These are phyloP conservation scores for Onygena corvina DNA, from an alignment of 2,329 filamentous ascomycete genomes.

Conservation along the genomic window DNA sequence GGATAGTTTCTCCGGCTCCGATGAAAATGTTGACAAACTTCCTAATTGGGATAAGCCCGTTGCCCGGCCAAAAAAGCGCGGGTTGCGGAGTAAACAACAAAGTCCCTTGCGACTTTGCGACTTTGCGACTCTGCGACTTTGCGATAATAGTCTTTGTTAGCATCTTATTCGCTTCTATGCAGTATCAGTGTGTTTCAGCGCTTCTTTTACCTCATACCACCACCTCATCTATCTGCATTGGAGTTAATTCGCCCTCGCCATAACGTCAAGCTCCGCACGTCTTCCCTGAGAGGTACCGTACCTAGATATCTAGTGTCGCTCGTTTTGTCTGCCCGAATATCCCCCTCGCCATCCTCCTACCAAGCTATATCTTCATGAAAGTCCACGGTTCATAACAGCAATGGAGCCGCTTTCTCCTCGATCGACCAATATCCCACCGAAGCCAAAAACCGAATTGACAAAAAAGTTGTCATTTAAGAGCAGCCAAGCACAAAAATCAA, in stretches of 20 bases:
- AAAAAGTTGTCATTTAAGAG: slow-evolving; percentile 24
- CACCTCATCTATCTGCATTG: not conserved
- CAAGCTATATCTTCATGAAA: not conserved
- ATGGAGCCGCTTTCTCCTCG: slow-evolving; percentile 37
- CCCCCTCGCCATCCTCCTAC: not conserved
- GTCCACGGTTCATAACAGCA: not conserved
- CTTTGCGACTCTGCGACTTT: not conserved
- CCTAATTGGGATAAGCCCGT: not conserved
- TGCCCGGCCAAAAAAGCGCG: not conserved
- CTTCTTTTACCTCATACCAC: not conserved
- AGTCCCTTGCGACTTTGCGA: not conserved
- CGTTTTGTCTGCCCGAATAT: not conserved
- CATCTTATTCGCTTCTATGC: not conserved
- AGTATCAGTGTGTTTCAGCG: not conserved
- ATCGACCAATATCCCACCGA: slow-evolving; percentile 37
- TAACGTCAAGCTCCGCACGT: not conserved
- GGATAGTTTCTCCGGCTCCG: not conserved
- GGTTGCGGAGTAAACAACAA: not conserved
- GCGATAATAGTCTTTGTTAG: slow-evolving; percentile 1
- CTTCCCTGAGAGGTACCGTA: not conserved
- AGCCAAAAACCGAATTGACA: slow-evolving; percentile 29
- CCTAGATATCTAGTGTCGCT: not conserved
- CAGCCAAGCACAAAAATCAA: slow-evolving; percentile 23
- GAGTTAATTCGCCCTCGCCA: not conserved
- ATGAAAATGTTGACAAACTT: not conserved